Evolutionary conservation across 257 asterid species (phyloP).

Genomic region (Forsythia suspensa): DNA sequence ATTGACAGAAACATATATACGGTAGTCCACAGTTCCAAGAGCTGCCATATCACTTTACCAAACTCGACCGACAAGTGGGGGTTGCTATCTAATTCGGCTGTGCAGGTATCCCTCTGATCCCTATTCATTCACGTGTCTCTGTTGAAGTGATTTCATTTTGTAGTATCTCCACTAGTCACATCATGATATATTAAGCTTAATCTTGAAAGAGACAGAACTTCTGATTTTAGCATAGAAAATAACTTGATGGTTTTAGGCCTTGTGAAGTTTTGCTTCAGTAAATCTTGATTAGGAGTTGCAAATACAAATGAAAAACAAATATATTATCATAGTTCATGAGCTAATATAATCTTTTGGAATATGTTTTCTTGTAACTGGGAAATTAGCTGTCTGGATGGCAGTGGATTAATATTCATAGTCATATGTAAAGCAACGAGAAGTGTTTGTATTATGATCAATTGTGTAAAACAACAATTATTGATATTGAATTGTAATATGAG

Average conservation of each 20-base stretch:
- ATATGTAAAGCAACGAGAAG: too few species aligned
- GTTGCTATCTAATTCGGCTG: constrained; percentile 9
- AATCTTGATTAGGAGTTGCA: not conserved
- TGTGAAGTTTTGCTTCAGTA: not conserved
- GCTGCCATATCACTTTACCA: constrained; percentile 16
- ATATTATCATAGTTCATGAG: not conserved
- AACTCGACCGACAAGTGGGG: constrained; percentile 11
- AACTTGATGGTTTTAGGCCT: not conserved
- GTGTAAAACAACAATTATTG: too few species aligned
- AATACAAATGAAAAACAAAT: not conserved
- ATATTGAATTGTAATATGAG: too few species aligned
- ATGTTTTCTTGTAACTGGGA: not conserved
- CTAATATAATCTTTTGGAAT: not conserved
- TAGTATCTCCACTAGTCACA: not conserved
- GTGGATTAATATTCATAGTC: too few species aligned
- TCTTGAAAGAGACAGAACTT: not conserved
- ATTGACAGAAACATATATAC: constrained; percentile 4
- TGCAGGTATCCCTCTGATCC: constrained; percentile 25
- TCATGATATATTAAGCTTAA: not conserved
- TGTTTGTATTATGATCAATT: too few species aligned
- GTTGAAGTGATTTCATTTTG: not conserved
- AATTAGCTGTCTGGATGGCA: not conserved
- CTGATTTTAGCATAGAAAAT: not conserved
- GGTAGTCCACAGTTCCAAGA: constrained; percentile 15
- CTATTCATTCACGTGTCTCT: not conserved